A percentile compares a stretch with the other conserved stretches of the same genome.
Conservation (phyloP, 352 stramenopile species). For the Phytopythium cucurbitacearum region DNA sequence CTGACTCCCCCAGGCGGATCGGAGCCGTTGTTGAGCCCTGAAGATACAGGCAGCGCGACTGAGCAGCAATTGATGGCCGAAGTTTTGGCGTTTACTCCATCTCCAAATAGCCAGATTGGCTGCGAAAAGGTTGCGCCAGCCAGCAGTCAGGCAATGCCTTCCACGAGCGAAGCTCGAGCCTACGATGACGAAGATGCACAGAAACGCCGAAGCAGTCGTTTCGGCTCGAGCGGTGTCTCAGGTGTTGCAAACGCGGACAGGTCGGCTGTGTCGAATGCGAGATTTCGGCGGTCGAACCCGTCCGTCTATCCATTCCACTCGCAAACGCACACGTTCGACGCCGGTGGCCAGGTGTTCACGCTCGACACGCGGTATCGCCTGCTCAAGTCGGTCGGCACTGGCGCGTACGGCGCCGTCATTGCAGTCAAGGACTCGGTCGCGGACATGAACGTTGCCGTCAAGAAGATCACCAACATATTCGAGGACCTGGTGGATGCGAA, state of each 20-base stretch:
- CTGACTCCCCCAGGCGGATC: conserved; percentile 4
- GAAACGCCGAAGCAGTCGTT: conserved; percentile 6
- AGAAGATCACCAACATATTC: conserved; percentile 93
- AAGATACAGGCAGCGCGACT: conserved; percentile 6
- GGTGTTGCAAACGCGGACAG: conserved; percentile 14
- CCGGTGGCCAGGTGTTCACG: conserved; percentile 81
- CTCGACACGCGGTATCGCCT: conserved; percentile 86
- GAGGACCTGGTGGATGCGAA: conserved; percentile 98
- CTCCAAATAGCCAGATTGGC: no score
- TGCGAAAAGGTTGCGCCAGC: conserved; percentile 5
- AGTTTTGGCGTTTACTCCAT: no score
- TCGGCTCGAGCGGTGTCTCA: conserved; percentile 13
- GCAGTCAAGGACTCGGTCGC: conserved; percentile 59
- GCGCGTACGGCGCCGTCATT: conserved; percentile 90
- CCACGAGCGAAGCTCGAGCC: neutral
- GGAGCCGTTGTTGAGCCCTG: conserved; percentile 3
- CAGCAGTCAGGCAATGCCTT: neutral
- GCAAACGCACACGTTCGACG: conserved; percentile 68
- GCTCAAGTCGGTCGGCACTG: conserved; percentile 86
- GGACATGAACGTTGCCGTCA: conserved; percentile 85
- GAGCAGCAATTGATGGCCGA: conserved; percentile 6
- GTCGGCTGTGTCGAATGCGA: neutral
- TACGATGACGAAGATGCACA: conserved; percentile 3
- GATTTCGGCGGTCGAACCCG: conserved; percentile 1
- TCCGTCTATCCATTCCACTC: conserved; percentile 17